These are phyloP conservation scores for Conticribra weissflogii DNA, from an alignment of 108 stramenopile genomes.

Conservation along the genomic window DNA sequence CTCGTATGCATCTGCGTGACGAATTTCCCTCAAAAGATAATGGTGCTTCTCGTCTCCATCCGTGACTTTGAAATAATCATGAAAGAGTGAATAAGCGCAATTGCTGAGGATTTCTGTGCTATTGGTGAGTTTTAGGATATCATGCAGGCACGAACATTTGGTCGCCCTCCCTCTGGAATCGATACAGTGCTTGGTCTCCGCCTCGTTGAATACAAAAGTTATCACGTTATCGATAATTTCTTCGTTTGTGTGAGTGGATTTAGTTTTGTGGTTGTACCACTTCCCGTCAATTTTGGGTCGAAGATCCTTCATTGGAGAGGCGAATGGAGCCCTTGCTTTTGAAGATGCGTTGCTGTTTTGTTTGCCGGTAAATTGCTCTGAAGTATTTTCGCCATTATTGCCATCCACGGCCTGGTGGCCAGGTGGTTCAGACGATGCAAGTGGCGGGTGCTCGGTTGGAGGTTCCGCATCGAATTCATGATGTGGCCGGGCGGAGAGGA, in stretches of 20 bases:
- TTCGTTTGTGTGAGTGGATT: not conserved
- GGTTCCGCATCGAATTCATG: no score
- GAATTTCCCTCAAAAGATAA: not conserved
- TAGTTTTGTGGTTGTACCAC: not conserved
- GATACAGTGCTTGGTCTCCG: not conserved
- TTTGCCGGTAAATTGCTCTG: no score
- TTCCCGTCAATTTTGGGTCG: not conserved
- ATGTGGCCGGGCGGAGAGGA: no score
- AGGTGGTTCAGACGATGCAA: no score
- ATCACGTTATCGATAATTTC: not conserved
- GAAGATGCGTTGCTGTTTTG: no score
- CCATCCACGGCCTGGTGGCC: no score
- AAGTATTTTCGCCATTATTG: no score
- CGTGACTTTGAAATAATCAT: not conserved
- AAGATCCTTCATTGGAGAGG: not conserved
- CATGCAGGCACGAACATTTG: not conserved
- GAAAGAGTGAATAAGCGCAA: not conserved
- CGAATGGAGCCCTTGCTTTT: not conserved
- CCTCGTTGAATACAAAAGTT: not conserved
- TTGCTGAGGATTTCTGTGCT: not conserved
- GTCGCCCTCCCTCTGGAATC: not conserved
- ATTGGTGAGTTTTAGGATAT: not conserved
- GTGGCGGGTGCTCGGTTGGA: no score
- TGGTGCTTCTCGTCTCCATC: not conserved
- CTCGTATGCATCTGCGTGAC: not conserved